A percentile compares a stretch with the other conserved stretches of the same genome.
phyloP scores from a whole-genome alignment of 192 early-diverging fungal genomes.

The Backusella sp. region DNA sequence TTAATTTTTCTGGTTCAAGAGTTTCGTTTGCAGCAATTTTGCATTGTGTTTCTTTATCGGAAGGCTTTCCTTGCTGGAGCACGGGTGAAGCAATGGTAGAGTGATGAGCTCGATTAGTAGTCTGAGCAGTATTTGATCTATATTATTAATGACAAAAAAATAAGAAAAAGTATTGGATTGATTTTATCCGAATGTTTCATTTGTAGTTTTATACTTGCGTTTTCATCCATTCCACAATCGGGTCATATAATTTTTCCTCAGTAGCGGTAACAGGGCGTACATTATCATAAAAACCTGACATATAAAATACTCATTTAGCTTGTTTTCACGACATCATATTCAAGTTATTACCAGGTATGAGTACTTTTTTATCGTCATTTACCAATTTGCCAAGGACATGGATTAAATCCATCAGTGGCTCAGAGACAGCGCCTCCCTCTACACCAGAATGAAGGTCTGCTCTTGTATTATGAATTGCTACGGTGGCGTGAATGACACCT shows the following conservation, averaged over 20 bases:
- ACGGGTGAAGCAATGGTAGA: conserved; percentile 1
- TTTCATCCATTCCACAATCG: conserved; percentile 45
- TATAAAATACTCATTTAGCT: neutral
- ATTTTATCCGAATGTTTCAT: neutral
- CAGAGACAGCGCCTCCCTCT: conserved; percentile 71
- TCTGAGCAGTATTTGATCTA: neutral
- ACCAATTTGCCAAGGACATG: conserved; percentile 57
- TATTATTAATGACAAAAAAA: neutral
- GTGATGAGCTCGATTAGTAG: neutral
- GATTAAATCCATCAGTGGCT: conserved; percentile 69
- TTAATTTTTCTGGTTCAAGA: conserved; percentile 40
- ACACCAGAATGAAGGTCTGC: conserved; percentile 78
- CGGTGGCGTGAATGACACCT: conserved; percentile 65
- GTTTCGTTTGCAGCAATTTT: neutral
- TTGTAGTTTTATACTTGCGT: conserved; percentile 7
- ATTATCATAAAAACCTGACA: conserved; percentile 59
- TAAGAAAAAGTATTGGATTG: neutral
- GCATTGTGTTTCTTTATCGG: conserved; percentile 23
- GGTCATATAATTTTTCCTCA: conserved; percentile 62
- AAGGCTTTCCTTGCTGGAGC: neutral
- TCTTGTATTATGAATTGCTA: conserved; percentile 45
- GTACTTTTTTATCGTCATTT: conserved; percentile 53
- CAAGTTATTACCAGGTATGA: conserved; percentile 53
- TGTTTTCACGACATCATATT: neutral
- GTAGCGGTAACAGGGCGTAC: conserved; percentile 51